phyloP scores from a whole-genome alignment of 176 grass and related monocot species.

The Ensete glaucum region DNA sequence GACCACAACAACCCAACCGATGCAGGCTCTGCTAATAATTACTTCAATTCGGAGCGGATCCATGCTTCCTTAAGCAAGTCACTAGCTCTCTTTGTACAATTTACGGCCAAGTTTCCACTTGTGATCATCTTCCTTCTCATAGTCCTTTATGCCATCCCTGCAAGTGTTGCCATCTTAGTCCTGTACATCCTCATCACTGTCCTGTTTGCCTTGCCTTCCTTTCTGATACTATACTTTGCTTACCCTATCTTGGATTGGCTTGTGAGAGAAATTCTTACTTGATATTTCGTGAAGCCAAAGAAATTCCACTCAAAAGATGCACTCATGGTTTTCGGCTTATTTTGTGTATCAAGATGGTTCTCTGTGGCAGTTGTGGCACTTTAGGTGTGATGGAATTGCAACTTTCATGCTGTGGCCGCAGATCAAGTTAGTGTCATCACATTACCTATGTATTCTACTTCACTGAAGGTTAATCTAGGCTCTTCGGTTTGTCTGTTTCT shows the following conservation, averaged over 20 bases:
- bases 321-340: no score
- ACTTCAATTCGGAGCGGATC: constrained; percentile 48
- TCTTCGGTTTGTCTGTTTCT: no score
- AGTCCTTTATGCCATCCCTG: constrained; percentile 70
- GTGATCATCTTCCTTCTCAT: constrained; percentile 76
- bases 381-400: no score
- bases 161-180: constrained; percentile 43
- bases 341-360: no score
- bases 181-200: constrained; percentile 56
- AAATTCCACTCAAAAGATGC: no score
- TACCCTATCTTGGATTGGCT: neutral
- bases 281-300: neutral
- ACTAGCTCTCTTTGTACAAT: constrained; percentile 46
- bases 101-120: constrained; percentile 63
- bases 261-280: neutral
- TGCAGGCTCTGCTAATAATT: constrained; percentile 11
- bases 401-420: no score
- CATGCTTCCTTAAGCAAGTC: constrained; percentile 49
- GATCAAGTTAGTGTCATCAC: no score
- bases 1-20: constrained; percentile 6
- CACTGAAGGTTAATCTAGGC: no score
- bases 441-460: no score
- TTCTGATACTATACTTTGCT: constrained; percentile 36
- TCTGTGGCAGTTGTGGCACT: no score
- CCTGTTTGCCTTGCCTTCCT: constrained; percentile 68